Conservation (phyloP, 305 asterid genomes). For the Solanum hybrid region DNA sequence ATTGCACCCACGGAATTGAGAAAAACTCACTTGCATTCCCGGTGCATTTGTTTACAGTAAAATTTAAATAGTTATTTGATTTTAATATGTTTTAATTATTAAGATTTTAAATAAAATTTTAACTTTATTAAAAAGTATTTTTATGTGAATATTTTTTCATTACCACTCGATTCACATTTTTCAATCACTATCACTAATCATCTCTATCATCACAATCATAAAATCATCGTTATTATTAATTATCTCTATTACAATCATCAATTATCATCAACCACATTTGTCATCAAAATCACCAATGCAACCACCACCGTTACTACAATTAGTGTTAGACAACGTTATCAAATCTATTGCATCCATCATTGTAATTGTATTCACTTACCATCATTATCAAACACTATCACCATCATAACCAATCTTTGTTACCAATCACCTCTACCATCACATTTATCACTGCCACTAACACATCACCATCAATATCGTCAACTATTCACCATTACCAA, state of each 20-base stretch:
- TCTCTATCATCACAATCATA: neutral
- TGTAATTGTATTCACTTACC: neutral
- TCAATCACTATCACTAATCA: neutral
- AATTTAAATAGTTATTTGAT: neutral
- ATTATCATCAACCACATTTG: neutral
- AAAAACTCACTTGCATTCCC: neutral
- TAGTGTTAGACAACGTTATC: neutral
- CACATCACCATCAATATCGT: neutral
- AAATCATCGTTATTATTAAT: neutral
- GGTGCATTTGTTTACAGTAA: neutral
- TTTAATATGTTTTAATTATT: neutral
- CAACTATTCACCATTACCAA: neutral
- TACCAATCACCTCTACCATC: neutral
- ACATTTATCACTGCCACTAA: neutral
- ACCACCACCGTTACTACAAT: neutral
- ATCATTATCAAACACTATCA: neutral
- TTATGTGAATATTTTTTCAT: neutral
- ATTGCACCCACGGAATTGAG: neutral
- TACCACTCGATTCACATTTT: neutral
- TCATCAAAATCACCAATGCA: neutral
- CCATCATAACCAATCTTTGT: neutral
- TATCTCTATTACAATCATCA: neutral
- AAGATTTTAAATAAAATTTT: too few relatives aligned
- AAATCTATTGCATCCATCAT: neutral
- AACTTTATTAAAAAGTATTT: neutral